These are phyloP conservation scores for Huntiella decipiens DNA, from an alignment of 2,329 filamentous ascomycete species.

Conservation along the genomic window DNA sequence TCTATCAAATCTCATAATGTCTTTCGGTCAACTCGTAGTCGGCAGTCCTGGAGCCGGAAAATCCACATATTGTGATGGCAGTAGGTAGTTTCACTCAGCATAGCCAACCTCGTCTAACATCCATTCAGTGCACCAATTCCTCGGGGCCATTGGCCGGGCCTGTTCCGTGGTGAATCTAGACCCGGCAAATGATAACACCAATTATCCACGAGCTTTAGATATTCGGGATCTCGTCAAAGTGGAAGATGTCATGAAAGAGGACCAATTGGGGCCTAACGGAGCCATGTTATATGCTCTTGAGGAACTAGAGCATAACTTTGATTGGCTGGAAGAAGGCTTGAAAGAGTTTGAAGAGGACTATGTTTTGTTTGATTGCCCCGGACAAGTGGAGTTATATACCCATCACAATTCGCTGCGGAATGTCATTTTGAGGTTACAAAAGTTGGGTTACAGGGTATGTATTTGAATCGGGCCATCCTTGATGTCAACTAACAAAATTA, in stretches of 20 bases:
- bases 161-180: conserved; percentile 94
- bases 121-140: conserved; percentile 72
- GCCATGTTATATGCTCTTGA: conserved; percentile 86
- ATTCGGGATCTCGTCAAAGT: conserved; percentile 76
- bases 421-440: conserved; percentile 79
- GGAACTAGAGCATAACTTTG: conserved; percentile 82
- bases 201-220: conserved; percentile 76
- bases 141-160: conserved; percentile 84
- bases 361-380: conserved; percentile 85
- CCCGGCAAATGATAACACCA: conserved; percentile 84
- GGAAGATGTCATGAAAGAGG: conserved; percentile 87
- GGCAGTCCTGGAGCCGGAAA: conserved; percentile 93
- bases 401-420: conserved; percentile 84
- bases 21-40: conserved; percentile 60
- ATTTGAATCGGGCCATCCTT: neutral
- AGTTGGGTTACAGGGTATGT: conserved; percentile 74
- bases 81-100: conserved; percentile 24
- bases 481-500: conserved; percentile 19
- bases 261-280: conserved; percentile 80
- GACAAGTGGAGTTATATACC: conserved; percentile 92
- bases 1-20: conserved; percentile 23
- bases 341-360: conserved; percentile 76
- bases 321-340: conserved; percentile 72
- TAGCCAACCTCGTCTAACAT: neutral
- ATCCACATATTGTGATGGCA: conserved; percentile 96